Conservation (phyloP, 2,329 filamentous ascomycete species). For the Pestalotiopsis sp. region DNA sequence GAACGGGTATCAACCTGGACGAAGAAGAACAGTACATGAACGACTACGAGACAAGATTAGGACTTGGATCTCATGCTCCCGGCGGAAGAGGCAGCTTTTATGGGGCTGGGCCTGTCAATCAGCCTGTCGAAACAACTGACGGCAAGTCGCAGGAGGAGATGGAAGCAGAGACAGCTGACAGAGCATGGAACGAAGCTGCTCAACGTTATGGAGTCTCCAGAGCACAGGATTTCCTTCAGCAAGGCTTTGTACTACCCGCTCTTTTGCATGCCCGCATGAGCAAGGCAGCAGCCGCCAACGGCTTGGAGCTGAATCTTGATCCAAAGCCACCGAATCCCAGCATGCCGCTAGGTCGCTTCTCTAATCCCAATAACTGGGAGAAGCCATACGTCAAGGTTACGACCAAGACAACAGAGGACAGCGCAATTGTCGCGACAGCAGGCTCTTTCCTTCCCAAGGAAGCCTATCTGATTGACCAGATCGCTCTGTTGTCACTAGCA, state of each 20-base stretch:
- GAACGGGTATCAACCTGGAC: constrained; percentile 83
- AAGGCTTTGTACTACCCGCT: constrained; percentile 68
- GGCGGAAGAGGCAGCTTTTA: constrained; percentile 62
- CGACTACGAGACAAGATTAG: constrained; percentile 56
- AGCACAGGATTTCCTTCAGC: constrained; percentile 71
- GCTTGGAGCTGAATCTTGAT: constrained; percentile 57
- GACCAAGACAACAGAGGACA: constrained; percentile 60
- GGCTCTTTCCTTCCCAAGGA: constrained; percentile 76
- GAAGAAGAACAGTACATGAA: constrained; percentile 85
- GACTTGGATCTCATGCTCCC: constrained; percentile 57
- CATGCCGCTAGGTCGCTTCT: constrained; percentile 49
- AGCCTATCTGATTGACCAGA: constrained; percentile 76
- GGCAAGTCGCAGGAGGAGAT: constrained; percentile 62
- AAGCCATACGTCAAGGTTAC: constrained; percentile 54
- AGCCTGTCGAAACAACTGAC: constrained; percentile 51
- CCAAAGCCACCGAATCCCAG: constrained; percentile 43
- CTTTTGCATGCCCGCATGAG: constrained; percentile 59
- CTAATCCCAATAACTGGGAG: constrained; percentile 49
- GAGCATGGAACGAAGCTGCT: constrained; percentile 67
- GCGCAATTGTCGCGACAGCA: constrained; percentile 61
- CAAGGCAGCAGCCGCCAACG: constrained; percentile 60
- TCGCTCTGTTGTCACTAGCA: constrained; percentile 80
- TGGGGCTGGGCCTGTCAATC: constrained; percentile 66
- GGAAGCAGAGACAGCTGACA: constrained; percentile 65
- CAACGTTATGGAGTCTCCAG: constrained; percentile 59